Base-by-base conservation (phyloP, 768 basidiomycete species). In the Amanita pseudoporphyria region DNA sequence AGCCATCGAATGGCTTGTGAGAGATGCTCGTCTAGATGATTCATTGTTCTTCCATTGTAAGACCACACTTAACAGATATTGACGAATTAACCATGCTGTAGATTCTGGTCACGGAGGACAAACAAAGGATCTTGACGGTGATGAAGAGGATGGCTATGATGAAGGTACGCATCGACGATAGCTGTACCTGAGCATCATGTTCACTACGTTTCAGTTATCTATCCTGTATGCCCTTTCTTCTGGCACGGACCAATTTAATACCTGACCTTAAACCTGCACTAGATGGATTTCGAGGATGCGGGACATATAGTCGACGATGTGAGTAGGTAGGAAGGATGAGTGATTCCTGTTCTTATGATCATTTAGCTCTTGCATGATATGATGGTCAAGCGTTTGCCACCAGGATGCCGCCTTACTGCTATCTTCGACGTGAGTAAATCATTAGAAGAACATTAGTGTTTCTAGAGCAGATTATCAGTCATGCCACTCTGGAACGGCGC, bases 51-150 rank as follows among this genome's bases (percentile, higher is more conserved):
- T 94, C 74, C 92, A 93, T 56, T 94, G 87, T 86, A 52, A 51
- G 78, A 64, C 1, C 18, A 13, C 4, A 2, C 7, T 44, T 14
- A n/a, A 18, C 12, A 13, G 21, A 38, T 41, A 3, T 28, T 22
- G 18, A 3, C 21, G 22, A 9, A 18, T 6, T 30, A 33, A 18
- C 38, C 13, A 30, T 41, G 31, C 47, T 16, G 1, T 37, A 88
- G 88, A 90, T 63, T 95, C 92, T 5, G 94, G 94, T 12, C 95
- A 98, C 55, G 95, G 95, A 32, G 93, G 91, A 13, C 93, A 93
- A 66, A 84, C 85, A 0, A 74, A 85, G 53, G 95, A 96, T 64
- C 30, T 67, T 2, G 81, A 90, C 55, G 89, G 88, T 1, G 88
- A 93, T 57, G 89, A 94, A 65, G 78, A 66, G 0, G 91, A 93